phyloP scores from a whole-genome alignment of 306 rosid genomes.

The Dryas octopetala region DNA sequence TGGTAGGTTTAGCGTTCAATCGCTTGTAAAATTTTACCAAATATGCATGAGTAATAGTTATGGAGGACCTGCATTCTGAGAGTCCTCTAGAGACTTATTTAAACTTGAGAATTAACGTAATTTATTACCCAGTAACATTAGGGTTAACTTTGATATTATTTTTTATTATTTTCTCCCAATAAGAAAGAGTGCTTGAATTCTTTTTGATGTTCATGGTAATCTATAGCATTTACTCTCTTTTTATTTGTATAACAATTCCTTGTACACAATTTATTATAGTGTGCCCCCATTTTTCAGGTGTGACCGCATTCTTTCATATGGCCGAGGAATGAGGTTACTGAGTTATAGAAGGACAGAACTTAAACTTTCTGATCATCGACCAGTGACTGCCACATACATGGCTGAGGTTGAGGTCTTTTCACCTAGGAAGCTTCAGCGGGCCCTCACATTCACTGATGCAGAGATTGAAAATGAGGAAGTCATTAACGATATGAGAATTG shows the following conservation, averaged over 20 bases:
- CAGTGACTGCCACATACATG: conserved; percentile 75
- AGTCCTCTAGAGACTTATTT: background rate
- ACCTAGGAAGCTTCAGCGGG: conserved; percentile 71
- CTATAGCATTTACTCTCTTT: background rate
- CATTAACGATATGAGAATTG: conserved; percentile 29
- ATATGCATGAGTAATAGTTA: background rate
- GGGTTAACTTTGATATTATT: background rate
- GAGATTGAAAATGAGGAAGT: conserved; percentile 68
- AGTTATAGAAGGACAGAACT: conserved; percentile 66
- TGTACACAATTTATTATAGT: background rate
- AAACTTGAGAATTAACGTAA: background rate
- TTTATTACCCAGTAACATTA: background rate
- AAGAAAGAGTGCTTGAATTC: background rate
- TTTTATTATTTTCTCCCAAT: background rate
- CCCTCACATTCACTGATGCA: conserved; percentile 79
- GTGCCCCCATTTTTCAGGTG: conserved; percentile 60
- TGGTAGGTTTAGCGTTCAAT: background rate
- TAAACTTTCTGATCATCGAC: conserved; percentile 88
- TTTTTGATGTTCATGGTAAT: background rate
- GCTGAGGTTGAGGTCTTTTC: conserved; percentile 90
- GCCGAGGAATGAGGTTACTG: conserved; percentile 72
- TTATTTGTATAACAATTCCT: background rate
- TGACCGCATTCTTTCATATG: conserved; percentile 84
- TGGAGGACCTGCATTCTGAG: background rate
- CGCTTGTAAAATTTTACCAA: background rate